Evolutionary conservation across 2,329 filamentous ascomycete genomes (phyloP).

Genomic region (Lasiodiplodia theobromae): DNA sequence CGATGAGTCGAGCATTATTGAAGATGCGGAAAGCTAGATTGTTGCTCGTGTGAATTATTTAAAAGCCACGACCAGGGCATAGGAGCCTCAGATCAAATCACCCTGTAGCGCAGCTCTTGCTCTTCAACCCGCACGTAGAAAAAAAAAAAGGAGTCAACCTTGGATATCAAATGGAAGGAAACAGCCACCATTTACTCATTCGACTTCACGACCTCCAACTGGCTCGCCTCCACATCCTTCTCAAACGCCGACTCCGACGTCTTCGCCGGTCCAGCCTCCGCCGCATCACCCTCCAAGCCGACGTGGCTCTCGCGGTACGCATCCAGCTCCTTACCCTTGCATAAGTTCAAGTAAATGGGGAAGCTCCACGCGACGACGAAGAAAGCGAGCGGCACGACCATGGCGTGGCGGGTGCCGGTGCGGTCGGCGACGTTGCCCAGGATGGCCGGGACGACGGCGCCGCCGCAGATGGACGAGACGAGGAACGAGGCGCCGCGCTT

Average conservation of each 20-base stretch:
- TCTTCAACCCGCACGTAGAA: no score
- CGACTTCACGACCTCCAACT: conserved; percentile 19
- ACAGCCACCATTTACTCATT: background rate
- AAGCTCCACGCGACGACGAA: conserved; percentile 46
- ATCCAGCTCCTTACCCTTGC: conserved; percentile 45
- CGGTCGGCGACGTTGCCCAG: conserved; percentile 45
- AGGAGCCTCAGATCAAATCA: no score
- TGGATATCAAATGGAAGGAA: no score
- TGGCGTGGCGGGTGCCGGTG: conserved; percentile 43
- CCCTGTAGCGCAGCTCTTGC: no score
- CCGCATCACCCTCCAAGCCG: conserved; percentile 31
- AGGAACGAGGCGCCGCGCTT: conserved; percentile 49
- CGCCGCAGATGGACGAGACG: conserved; percentile 46
- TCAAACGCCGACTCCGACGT: background rate
- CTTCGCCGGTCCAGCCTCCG: conserved; percentile 24
- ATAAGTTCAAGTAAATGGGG: conserved; percentile 47
- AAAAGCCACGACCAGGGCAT: no score
- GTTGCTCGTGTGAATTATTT: no score
- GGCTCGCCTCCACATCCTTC: conserved; percentile 25
- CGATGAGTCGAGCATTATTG: no score
- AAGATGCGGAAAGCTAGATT: no score
- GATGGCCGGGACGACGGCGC: conserved; percentile 46
- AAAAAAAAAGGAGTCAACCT: no score
- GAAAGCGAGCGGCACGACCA: conserved; percentile 47
- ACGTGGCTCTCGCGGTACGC: conserved; percentile 45